A percentile compares a stretch with the other conserved stretches of the same genome.
Evolutionary conservation across 164 flowering plant species (phyloP).

Genomic region (grape (Vitis vinifera)): ASM3070453v1 NC_081810.1:2886501-2887000

Average conservation of each 20-base stretch:
- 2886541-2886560: constrained; percentile 68
- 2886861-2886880: constrained; percentile 80
- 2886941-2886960: constrained; percentile 88
- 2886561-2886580: constrained; percentile 48
- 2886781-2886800: constrained; percentile 81
- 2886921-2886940: constrained; percentile 43
- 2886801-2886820: constrained; percentile 71
- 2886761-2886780: constrained; percentile 62
- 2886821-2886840: constrained; percentile 59
- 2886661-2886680: constrained; percentile 71
- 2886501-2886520: constrained; percentile 46
- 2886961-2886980: constrained; percentile 61
- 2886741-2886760: constrained; percentile 34
- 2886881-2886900: constrained; percentile 70
- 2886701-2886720: constrained; percentile 77
- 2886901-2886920: constrained; percentile 45
- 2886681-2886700: constrained; percentile 62
- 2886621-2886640: constrained; percentile 45
- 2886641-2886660: constrained; percentile 60
- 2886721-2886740: constrained; percentile 44
- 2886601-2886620: constrained; percentile 55
- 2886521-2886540: constrained; percentile 71
- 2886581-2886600: constrained; percentile 66
- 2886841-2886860: constrained; percentile 66
- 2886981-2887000: constrained; percentile 60